Evolutionary conservation across 208 protist genomes (phyloP).

Genomic region (Borovskyia barvae): DNA sequence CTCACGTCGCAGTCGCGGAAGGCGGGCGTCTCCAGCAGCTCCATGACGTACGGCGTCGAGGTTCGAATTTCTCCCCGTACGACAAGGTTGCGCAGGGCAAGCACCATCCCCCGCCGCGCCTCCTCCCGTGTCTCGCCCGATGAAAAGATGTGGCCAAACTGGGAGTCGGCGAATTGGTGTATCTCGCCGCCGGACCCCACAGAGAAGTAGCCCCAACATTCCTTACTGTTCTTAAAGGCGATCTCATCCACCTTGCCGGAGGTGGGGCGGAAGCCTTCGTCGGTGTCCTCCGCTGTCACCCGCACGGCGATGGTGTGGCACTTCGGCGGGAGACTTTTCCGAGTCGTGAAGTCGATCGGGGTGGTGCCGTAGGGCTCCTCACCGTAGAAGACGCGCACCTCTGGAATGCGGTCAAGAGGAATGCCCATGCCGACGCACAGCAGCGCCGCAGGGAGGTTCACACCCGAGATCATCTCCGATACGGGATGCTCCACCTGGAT

Average conservation of each 20-base stretch:
- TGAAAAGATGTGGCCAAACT: conserved; percentile 98
- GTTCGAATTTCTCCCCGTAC: conserved; percentile 96
- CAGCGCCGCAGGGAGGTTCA: conserved; percentile 95
- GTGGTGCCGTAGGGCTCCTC: conserved; percentile 59
- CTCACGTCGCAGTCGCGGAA: conserved; percentile 80
- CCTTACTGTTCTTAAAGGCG: conserved; percentile 93
- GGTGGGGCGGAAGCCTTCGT: conserved; percentile 96
- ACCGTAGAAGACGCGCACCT: conserved; percentile 94
- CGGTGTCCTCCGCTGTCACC: conserved; percentile 97
- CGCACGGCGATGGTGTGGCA: conserved; percentile 96
- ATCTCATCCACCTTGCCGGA: conserved; percentile 94
- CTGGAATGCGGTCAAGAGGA: conserved; percentile 92
- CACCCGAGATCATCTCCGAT: conserved; percentile 95
- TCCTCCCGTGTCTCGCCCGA: conserved; percentile 92
- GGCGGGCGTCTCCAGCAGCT: conserved; percentile 80
- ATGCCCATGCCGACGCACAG: conserved; percentile 98
- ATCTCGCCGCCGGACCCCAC: conserved; percentile 85
- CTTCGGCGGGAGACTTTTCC: conserved; percentile 47
- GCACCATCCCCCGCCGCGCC: conserved; percentile 90
- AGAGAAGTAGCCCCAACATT: conserved; percentile 99
- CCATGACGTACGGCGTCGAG: conserved; percentile 93
- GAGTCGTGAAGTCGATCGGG: conserved; percentile 89
- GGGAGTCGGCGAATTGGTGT: conserved; percentile 96
- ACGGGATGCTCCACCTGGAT: conserved; percentile 98
- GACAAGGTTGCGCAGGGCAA: conserved; percentile 93